Base-by-base conservation (phyloP, 2,329 filamentous ascomycete species). In the Cercospora janseana region DNA sequence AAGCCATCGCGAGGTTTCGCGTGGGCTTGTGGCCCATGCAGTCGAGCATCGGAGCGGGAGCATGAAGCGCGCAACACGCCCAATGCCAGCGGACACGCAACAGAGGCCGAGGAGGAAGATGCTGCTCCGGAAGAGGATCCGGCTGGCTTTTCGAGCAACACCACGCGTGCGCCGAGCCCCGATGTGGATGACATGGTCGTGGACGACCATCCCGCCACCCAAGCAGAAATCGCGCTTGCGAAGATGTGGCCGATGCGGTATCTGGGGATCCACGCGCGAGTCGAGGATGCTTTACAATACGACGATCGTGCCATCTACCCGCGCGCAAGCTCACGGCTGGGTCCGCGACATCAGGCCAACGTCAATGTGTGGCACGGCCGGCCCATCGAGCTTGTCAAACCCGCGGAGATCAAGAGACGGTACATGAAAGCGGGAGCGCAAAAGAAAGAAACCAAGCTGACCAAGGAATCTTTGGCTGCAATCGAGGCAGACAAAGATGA, bases 171-270 rank as follows among this genome's bases (percentile, higher is more conserved):
- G 12, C 69, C 72, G 6, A 74, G 69, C 50, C 72, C 73, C 4
- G 69, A 57, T 44, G 71, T 68, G 27, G 69, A 69, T 6, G 79
- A 75, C 9, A 70, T 72, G 12, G 72, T 81, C 35, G 76, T 80
- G 31, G 79, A 83, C 51, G 79, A 82, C 46, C 76, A 79, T 52
- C 77, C 79, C 24, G 80, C 77, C 7, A 96, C 91, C 0, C 81
- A 86, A 49, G 90, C 95, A 65, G 92, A 97, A 67, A 86, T 92
- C 51, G 88, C 93, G 51, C 87, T 96, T 60, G 90, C 92, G 24
- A 93, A 89, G 63, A 81, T 96, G 64, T 98, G 93, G 93, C 91
- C 90, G 2, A 97, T 93, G 74, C 83, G 93, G 54, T 98, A 98
- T 69, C 75, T 98, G 5, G 93, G 93, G 28, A 90, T 95, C 60